phyloP scores from a whole-genome alignment of 2,329 filamentous ascomycete genomes.

The Cyphellophora europaea region DNA sequence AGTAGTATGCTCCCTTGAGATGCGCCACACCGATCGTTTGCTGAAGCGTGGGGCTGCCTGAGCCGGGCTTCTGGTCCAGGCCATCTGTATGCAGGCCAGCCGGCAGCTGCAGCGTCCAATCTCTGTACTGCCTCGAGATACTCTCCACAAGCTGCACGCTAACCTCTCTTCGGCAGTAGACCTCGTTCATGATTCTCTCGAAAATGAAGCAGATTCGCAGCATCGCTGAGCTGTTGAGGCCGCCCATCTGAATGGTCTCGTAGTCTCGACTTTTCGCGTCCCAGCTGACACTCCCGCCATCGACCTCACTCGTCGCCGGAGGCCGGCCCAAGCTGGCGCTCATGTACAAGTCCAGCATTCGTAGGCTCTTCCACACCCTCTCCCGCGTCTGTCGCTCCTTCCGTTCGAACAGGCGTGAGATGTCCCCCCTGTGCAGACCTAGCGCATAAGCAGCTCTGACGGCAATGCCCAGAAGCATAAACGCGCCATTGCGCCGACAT shows the following conservation, averaged over 20 bases:
- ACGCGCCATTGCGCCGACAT: conserved; percentile 43
- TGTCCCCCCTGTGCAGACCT: conserved; percentile 42
- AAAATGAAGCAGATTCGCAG: conserved; percentile 33
- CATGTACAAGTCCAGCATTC: conserved; percentile 43
- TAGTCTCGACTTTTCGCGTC: conserved; percentile 20
- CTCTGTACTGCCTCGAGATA: conserved; percentile 33
- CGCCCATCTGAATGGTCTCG: conserved; percentile 31
- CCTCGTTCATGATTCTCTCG: conserved; percentile 32
- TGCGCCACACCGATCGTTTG: conserved; percentile 38
- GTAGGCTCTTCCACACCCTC: conserved; percentile 44
- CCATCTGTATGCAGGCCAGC: conserved; percentile 36
- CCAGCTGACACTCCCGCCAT: conserved; percentile 22
- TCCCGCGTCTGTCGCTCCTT: conserved; percentile 34
- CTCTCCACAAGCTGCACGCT: conserved; percentile 31
- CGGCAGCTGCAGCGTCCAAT: conserved; percentile 32
- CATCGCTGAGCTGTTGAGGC: conserved; percentile 33
- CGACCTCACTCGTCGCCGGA: conserved; percentile 43
- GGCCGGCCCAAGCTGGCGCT: conserved; percentile 43
- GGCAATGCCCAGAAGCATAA: conserved; percentile 43
- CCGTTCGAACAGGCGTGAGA: conserved; percentile 39
- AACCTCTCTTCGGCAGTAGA: conserved; percentile 34
- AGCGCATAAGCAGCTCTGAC: conserved; percentile 43
- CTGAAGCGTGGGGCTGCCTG: conserved; percentile 24
- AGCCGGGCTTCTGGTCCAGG: conserved; percentile 24
- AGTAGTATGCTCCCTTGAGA: conserved; percentile 43